Evolutionary conservation across 1,284 basidiomycete genomes (phyloP), one percentile per base, ranked within the genome.

Genomic region (Tilletia setariae): DNA sequence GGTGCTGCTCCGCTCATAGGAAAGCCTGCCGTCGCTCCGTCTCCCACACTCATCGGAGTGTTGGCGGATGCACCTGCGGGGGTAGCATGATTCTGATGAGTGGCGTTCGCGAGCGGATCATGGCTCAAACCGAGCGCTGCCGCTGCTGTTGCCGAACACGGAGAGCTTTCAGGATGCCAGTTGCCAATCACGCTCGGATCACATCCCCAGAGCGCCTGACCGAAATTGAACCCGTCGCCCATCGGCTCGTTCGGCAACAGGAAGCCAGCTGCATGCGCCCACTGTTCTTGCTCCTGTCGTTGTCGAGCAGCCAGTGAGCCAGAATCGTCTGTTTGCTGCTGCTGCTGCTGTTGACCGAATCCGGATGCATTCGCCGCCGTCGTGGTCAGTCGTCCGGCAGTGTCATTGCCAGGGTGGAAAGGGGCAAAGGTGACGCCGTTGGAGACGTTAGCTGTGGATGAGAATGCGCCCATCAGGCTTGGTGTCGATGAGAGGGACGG

Each of bases 221-320:
- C 56, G n/a, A 61, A 61, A 16, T 61, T 32, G 56, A 61, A 61
- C 9, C 56, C 56, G 28, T 61, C 56, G 30, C 56, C 56, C 30
- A 61, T 35, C 8, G 56, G 56, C 28, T 61, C 56, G 21, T 61
- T 25, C 6, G 56, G 56, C 1, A 61, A 21, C 30, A 61, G n/a
- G 56, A 61, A 61, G 2, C 56, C 32, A 32, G 56, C 56, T 15
- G 56, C 56, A 2, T 40, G 56, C 6, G 56, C 56, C 56, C 56
- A 61, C 16, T 61, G 30, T 19, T 61, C 56, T n/a, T 61, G 56
- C 56, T 61, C 56, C 13, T 61, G 56, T 35, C 56, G 2, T 1
- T 61, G 30, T 16, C 56, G 56, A 23, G 16, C 46, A 7, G 46
- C 46, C 21, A 6, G 7, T 6, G 35, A 40, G 11, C 6, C 11